Conservation (phyloP, 1,284 basidiomycete species). For the Flammula alnicola region DNA sequence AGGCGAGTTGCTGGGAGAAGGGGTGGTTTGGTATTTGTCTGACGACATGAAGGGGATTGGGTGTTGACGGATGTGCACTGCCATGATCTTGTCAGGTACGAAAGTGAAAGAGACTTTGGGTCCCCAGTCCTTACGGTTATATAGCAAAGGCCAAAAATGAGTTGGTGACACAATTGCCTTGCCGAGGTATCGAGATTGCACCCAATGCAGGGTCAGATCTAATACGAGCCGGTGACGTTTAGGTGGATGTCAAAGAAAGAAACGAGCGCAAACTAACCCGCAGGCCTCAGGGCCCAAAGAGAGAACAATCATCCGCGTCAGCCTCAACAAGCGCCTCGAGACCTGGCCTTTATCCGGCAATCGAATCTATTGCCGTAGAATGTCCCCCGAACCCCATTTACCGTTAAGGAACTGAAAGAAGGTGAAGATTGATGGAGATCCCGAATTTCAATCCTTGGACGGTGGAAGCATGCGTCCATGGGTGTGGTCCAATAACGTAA, state of each 20-base stretch:
- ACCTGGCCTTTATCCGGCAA: slow-evolving; percentile 22
- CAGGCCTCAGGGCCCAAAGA: slow-evolving; percentile 14
- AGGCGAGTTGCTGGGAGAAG: slow-evolving; percentile 6
- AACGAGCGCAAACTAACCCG: slow-evolving; percentile 18
- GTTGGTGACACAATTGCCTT: slow-evolving; percentile 15
- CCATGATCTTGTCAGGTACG: slow-evolving; percentile 22
- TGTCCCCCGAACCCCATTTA: slow-evolving; percentile 23
- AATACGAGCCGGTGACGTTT: slow-evolving; percentile 23
- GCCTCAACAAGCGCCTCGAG: slow-evolving; percentile 26
- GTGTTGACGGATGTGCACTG: slow-evolving; percentile 20
- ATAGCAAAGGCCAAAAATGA: slow-evolving; percentile 19
- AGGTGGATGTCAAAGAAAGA: slow-evolving; percentile 17
- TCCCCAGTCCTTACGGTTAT: slow-evolving; percentile 20
- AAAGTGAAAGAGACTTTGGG: slow-evolving; percentile 6
- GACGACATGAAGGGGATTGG: slow-evolving; percentile 15
- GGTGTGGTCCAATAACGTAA: slow-evolving; percentile 32
- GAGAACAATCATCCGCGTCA: slow-evolving; percentile 16
- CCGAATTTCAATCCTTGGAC: slow-evolving; percentile 13
- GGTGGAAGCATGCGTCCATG: slow-evolving; percentile 13
- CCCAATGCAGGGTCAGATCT: slow-evolving; percentile 22
- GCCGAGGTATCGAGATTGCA: slow-evolving; percentile 22
- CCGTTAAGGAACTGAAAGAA: slow-evolving; percentile 8
- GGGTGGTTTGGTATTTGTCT: slow-evolving; percentile 10
- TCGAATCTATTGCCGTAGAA: slow-evolving; percentile 24
- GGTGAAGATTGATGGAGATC: slow-evolving; percentile 28